A percentile compares a stretch with the other conserved stretches of the same genome.
Conservation (phyloP, 2,329 filamentous ascomycete species). For the Chaetomium olivaceum region DNA sequence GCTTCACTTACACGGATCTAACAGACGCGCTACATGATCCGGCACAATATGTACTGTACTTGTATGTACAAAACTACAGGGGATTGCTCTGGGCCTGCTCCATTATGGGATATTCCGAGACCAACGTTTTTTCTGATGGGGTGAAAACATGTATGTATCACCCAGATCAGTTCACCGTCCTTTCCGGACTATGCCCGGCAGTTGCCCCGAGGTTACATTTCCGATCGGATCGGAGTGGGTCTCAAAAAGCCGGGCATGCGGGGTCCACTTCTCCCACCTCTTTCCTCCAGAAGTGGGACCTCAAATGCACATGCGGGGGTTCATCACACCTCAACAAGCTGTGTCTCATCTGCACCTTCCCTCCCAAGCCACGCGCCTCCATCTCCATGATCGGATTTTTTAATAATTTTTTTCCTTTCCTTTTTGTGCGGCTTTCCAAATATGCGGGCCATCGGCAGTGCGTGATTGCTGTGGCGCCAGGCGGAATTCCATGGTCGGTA, state of each 20-base stretch:
- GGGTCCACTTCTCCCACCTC: neutral
- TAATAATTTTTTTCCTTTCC: neutral
- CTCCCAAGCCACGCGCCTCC: neutral
- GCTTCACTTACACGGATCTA: neutral
- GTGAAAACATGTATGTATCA: neutral
- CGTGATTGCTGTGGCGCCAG: neutral
- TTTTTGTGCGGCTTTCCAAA: neutral
- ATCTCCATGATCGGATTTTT: neutral
- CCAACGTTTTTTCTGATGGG: neutral
- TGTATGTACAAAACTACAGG: neutral
- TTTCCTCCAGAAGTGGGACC: neutral
- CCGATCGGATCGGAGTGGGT: slow-evolving; percentile 8
- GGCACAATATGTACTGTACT: neutral
- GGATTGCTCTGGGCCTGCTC: neutral
- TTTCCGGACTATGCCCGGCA: neutral
- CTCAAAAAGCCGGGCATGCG: neutral
- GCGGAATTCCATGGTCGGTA: neutral
- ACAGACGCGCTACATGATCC: neutral
- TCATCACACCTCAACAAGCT: neutral
- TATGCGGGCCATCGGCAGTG: neutral
- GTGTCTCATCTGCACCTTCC: neutral
- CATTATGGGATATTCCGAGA: neutral
- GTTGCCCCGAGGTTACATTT: neutral
- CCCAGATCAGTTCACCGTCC: neutral
- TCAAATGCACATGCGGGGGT: neutral